Base-by-base conservation (phyloP, 73 alveolate genomes). In the Uronychia binucleata region DNA sequence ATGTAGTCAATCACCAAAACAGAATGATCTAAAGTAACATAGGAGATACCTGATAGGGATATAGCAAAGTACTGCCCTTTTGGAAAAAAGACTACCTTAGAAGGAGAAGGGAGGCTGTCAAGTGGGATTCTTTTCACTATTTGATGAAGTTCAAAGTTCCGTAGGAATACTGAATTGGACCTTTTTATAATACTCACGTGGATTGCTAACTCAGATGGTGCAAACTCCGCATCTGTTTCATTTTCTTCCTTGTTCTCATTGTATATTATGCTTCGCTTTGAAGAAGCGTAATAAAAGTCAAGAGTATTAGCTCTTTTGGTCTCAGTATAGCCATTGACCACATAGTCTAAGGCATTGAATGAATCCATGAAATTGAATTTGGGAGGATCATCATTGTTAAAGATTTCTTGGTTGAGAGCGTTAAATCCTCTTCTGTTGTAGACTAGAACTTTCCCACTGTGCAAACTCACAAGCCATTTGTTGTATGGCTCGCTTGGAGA, bases 301-400 rank as follows among this genome's bases (percentile, higher is more conserved):
- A 90, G 82, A 77, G 92, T 90, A 58, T 80, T 77, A 30, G 79
- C 77, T 8, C 87, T 33, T 67, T 77, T 82, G 0, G 92, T 33
- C 59, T 90, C 93, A 11, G 93, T 59, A 57, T 80, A 90, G 79
- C 77, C 75, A 34, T 90, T 90, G 46, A 77, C 89, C n/a, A 86
- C 88, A 83, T 90, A 90, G 78, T 86, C 92, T 26, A 80, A 84
- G 30, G 74, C 80, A 75, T 90, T 90, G 80, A 90, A 90, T 0
- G 91, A 86, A 83, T 90, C 96, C 96, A 90, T 90, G 58, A 80
- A 81, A 79, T 90, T 90, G 67, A 80, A 90, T 74, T 84, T 83
- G 30, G 96, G 96, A 8, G 89, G 91, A 26, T 90, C 90, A 27
- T 86, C 81, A 35, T 67, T 82, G 33, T 84, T 80, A 76, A 84